Evolutionary conservation across 2,329 filamentous ascomycete genomes (phyloP), one percentile per base, ranked within the genome.

Genomic region (Cladobotryum protrusum): DNA sequence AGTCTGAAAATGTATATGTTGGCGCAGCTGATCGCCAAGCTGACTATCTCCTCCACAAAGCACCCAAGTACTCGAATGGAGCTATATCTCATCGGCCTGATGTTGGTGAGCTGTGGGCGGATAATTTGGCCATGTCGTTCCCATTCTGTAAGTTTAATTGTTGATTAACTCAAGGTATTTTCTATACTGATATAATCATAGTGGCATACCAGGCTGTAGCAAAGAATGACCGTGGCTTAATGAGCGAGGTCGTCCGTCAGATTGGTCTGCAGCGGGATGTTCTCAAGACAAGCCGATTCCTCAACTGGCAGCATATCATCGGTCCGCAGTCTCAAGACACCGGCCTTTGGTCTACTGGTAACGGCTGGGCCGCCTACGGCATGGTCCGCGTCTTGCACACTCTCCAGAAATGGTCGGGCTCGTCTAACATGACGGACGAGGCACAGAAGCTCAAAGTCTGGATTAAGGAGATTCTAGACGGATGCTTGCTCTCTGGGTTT

Each of bases 41-140:
- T 3, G 41, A 54, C 11, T 52, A 48, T 20, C n/a, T 54, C 2
- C 33, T 50, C n/a, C 39, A 50, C 8, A 18, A 47, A 39, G 50
- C 37, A 3, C 52, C 52, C 3, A 33, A 36, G 35, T 54, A 24
- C n/a, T 15, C 14, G 13, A 54, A 54, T 24, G 52, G 52, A 4
- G 52, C 52, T 3, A 52, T 54, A 14, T 54, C 52, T 5, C 52
- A 54, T 24, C 43, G 52, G 11, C 39, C 47, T 2, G 50, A 54
- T 43, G 43, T 54, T 35, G 43, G 43, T 5, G 52, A 54, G 50
- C 46, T 54, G 9, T 54, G 52, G 52, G 50, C 50, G 13, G 52
- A 54, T 35, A 54, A 54, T 32, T 47, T 54, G 50, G 52, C 52
- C 40, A 54, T 54, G 52, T 54, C 52, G 4, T 52, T 54, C 18